These are phyloP conservation scores for Trichoderma sp. DNA, from an alignment of 2,329 filamentous ascomycete genomes.

Conservation along the genomic window DNA sequence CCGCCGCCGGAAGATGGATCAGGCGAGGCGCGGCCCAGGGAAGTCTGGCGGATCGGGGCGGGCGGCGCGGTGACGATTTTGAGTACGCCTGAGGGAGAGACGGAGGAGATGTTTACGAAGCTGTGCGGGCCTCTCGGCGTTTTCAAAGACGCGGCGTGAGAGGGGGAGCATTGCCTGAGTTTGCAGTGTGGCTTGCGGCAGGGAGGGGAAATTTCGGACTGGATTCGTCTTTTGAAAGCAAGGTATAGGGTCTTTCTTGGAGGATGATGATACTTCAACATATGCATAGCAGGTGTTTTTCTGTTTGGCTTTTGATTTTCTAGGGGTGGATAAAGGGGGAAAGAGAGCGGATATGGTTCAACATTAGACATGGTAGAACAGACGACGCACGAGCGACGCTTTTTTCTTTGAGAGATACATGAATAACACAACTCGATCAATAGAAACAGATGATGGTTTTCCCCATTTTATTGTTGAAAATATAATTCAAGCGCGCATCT, in stretches of 20 bases:
- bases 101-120: constrained; percentile 88
- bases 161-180: too few species aligned
- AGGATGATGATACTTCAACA: constrained; percentile 39
- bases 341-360: constrained; percentile 6
- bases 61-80: constrained; percentile 88
- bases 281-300: constrained; percentile 39
- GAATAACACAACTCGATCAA: constrained; percentile 12
- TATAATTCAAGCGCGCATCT: constrained; percentile 9
- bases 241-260: constrained; percentile 5
- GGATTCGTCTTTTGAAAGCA: too few species aligned
- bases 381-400: constrained; percentile 16
- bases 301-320: constrained; percentile 28
- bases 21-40: constrained; percentile 42
- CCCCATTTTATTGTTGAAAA: not conserved
- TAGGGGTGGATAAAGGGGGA: not conserved
- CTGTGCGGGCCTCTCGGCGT: constrained; percentile 60
- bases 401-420: not conserved
- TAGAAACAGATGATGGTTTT: not conserved
- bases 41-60: constrained; percentile 82
- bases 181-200: not conserved
- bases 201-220: not conserved
- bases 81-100: constrained; percentile 78
- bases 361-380: constrained; percentile 21
- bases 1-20: constrained; percentile 32
- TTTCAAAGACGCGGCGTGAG: constrained; percentile 45